Evolutionary conservation across 495 filamentous ascomycete species (phyloP).

Genomic region (Apiosordaria backusii): DNA sequence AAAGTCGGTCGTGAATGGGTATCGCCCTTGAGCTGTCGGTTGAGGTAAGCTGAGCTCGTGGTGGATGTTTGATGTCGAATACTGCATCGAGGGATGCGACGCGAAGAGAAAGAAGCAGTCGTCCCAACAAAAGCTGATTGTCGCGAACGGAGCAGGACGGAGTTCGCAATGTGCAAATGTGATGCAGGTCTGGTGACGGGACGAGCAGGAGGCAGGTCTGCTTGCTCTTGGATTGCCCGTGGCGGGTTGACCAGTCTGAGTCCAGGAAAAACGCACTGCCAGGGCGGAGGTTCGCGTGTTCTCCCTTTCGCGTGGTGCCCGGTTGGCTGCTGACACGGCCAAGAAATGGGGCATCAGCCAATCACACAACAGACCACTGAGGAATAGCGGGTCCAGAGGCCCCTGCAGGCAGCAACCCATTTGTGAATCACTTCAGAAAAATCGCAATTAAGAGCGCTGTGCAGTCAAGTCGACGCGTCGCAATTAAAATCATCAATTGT

Average conservation of each 20-base stretch:
- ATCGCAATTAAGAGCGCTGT: conserved; percentile 10
- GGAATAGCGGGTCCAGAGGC: conserved; percentile 6
- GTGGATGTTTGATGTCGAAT: background rate
- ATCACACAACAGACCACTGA: background rate
- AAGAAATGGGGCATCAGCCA: conserved; percentile 3
- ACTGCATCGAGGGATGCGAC: background rate
- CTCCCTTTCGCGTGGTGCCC: conserved; percentile 13
- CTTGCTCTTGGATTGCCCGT: background rate
- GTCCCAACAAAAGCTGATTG: background rate
- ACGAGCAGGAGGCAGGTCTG: background rate
- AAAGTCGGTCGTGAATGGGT: background rate
- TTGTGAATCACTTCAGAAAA: conserved; percentile 36
- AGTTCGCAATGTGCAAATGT: background rate
- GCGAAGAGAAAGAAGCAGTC: background rate
- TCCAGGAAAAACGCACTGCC: conserved; percentile 2
- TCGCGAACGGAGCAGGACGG: background rate
- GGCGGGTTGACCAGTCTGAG: background rate
- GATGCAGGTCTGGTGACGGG: conserved; percentile 1
- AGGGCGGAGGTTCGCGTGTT: conserved; percentile 17
- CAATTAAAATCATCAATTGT: conserved; percentile 21
- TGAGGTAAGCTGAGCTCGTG: background rate
- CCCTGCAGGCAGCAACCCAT: conserved; percentile 32
- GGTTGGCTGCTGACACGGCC: conserved; percentile 12
- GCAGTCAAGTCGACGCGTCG: conserved; percentile 20
- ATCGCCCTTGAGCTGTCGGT: background rate